Conservation (phyloP, 805 yeast species). For the Candida sanyiensis region DNA sequence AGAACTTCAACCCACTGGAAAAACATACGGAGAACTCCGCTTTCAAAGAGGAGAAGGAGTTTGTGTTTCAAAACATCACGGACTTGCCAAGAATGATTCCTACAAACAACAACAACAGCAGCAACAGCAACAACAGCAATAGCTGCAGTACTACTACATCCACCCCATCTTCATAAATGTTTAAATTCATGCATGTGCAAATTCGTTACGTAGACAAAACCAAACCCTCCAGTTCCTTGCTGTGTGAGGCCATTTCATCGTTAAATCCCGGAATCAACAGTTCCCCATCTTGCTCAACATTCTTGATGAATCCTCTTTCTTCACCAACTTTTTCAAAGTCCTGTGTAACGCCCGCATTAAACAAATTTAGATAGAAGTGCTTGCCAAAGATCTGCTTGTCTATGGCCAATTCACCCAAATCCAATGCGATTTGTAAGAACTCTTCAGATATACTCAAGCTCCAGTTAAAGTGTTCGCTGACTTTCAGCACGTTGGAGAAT, state of each 20-base stretch:
- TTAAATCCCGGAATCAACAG: neutral
- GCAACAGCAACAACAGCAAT: slow-evolving; percentile 10
- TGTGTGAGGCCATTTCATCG: neutral
- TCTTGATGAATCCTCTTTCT: slow-evolving; percentile 4
- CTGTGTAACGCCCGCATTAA: slow-evolving; percentile 1
- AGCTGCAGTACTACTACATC: slow-evolving; percentile 1
- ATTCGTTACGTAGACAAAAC: neutral
- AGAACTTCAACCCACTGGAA: slow-evolving; percentile 53
- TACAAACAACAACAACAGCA: slow-evolving; percentile 16
- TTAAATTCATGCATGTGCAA: neutral
- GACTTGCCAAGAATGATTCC: slow-evolving; percentile 55
- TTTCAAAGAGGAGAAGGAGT: slow-evolving; percentile 75
- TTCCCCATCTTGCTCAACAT: neutral
- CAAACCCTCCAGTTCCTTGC: neutral
- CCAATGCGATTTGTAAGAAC: slow-evolving; percentile 55
- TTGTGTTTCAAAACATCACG: slow-evolving; percentile 68
- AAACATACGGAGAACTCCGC: slow-evolving; percentile 52
- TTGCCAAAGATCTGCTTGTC: slow-evolving; percentile 68
- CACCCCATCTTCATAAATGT: slow-evolving; percentile 2
- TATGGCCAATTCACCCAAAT: slow-evolving; percentile 49
- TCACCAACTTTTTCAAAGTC: slow-evolving; percentile 3
- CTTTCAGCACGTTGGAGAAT: slow-evolving; percentile 23
- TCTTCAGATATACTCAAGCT: slow-evolving; percentile 60
- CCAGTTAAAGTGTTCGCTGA: slow-evolving; percentile 46
- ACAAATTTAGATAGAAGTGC: slow-evolving; percentile 50